phyloP scores from a whole-genome alignment of 768 basidiomycete species.

The Lentinus brumalis region DNA sequence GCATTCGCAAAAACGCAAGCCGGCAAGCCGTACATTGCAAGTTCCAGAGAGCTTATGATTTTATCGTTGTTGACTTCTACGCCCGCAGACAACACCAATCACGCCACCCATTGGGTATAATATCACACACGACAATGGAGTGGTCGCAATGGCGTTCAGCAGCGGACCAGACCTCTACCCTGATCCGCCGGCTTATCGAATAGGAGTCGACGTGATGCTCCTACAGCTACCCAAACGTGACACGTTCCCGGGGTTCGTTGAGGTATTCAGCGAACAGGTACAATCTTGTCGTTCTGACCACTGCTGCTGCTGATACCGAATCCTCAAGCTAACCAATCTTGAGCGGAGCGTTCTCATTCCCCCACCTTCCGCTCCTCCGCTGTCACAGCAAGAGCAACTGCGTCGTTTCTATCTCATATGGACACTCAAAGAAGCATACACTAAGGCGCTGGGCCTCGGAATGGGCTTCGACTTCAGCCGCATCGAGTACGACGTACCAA shows the following conservation, averaged over 20 bases:
- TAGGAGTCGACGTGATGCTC: conserved; percentile 87
- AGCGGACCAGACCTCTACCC: conserved; percentile 39
- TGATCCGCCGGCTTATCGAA: conserved; percentile 53
- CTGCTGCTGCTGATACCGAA: not conserved
- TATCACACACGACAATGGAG: conserved; percentile 76
- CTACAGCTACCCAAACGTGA: conserved; percentile 61
- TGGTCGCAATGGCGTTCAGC: conserved; percentile 67
- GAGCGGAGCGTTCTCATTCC: conserved; percentile 37
- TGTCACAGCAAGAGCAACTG: conserved; percentile 53
- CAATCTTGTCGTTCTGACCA: not conserved
- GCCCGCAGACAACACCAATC: conserved; percentile 17
- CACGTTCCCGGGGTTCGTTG: conserved; percentile 61
- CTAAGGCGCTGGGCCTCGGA: conserved; percentile 83
- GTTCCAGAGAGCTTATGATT: conserved; percentile 27
- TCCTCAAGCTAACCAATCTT: conserved; percentile 40
- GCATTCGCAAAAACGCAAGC: conserved; percentile 56
- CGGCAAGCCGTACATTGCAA: conserved; percentile 78
- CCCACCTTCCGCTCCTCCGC: conserved; percentile 35
- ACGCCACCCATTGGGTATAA: conserved; percentile 64
- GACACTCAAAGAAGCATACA: conserved; percentile 92
- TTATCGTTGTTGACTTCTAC: not conserved
- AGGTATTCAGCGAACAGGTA: conserved; percentile 68
- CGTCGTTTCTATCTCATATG: conserved; percentile 78
- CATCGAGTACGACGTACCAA: conserved; percentile 65
- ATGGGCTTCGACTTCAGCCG: conserved; percentile 81